Evolutionary conservation across 108 stramenopile species (phyloP), one percentile per base, ranked within the genome.

Genomic region (Cyclotella atomus): DNA sequence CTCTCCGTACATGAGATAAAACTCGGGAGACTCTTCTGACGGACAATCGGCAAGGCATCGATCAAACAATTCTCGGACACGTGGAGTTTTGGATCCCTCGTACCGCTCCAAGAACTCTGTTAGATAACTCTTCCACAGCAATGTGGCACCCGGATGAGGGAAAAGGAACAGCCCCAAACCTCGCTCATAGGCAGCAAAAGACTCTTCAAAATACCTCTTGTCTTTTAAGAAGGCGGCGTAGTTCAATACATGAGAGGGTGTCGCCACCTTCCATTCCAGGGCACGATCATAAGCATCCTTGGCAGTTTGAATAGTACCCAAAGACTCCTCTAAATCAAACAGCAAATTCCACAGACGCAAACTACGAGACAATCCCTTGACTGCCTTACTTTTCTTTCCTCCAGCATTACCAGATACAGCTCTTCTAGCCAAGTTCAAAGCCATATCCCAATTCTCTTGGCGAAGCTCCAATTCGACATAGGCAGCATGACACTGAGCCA

Each of bases 401-500:
- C 83, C 85, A 64, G 89, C 62, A 27, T 71, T 82, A 19, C 84
- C 83, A 47, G 86, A 85, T 27, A 80, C 84, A 25, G 79, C 71
- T 9, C 83, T 72, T 21, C 88, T 81, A n/a, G 88, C 90, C 24
- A 97, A 82, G 62, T 82, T 71, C 55, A 98, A 77, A 5, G 97
- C 98, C 38, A 85, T 86, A 53, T 97, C 95, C 90, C 85, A 98
- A 54, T 87, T 63, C 59, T 97, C 99, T 41, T 90, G 88, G 17
- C 91, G 86, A 16, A 98, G 79, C 75, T 98, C 96, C 72, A 99
- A 74, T 77, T 99, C 99, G n/a, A 96, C 92, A 87, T 88, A 98
- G 10, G 84, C 80, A 30, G 94, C 93, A 69, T 83, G 94, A 47
- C 98, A 94, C 61, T 92, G 79, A 4, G 98, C 97, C 53, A 99